Conservation (phyloP, 2,329 filamentous ascomycete species). For the Ampelomyces quisqualis region DNA sequence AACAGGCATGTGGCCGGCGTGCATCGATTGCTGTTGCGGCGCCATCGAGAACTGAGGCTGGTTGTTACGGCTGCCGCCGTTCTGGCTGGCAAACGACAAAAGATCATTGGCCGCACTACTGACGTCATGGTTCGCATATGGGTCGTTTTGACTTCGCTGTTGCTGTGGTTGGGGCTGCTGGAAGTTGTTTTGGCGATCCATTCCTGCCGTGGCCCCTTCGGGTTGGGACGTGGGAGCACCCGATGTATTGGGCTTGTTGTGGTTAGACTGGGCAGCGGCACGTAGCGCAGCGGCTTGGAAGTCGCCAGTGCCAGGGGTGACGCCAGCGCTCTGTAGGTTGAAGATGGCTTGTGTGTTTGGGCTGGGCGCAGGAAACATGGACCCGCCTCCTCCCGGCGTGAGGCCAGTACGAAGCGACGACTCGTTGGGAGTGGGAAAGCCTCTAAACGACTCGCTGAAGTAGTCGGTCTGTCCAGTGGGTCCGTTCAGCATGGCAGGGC, state of each 20-base stretch:
- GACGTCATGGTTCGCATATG: conserved; percentile 82
- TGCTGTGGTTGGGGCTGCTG: conserved; percentile 45
- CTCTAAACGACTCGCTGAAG: conserved; percentile 79
- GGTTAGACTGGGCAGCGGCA: conserved; percentile 59
- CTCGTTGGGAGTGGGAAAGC: conserved; percentile 95
- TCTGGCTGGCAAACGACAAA: conserved; percentile 77
- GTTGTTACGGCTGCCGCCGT: conserved; percentile 58
- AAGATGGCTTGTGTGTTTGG: conserved; percentile 83
- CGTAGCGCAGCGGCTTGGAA: conserved; percentile 92
- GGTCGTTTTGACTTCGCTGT: conserved; percentile 54
- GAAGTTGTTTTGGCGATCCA: conserved; percentile 59
- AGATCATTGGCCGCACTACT: conserved; percentile 95
- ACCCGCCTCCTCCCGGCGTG: conserved; percentile 91
- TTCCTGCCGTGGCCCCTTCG: conserved; percentile 44
- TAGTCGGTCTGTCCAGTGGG: conserved; percentile 74
- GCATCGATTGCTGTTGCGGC: conserved; percentile 41
- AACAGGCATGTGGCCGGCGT: conserved; percentile 50
- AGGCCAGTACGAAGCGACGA: conserved; percentile 87
- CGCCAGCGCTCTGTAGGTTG: conserved; percentile 74
- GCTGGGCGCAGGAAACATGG: conserved; percentile 93
- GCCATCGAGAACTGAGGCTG: conserved; percentile 53
- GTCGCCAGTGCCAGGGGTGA: conserved; percentile 87
- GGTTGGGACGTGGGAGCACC: conserved; percentile 49
- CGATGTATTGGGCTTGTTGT: conserved; percentile 46
- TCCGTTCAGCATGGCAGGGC: conserved; percentile 94